A percentile compares a stretch with the other conserved stretches of the same genome.
Conservation (phyloP, 1,284 basidiomycete species). For the Fomitopsis pinicola region DNA sequence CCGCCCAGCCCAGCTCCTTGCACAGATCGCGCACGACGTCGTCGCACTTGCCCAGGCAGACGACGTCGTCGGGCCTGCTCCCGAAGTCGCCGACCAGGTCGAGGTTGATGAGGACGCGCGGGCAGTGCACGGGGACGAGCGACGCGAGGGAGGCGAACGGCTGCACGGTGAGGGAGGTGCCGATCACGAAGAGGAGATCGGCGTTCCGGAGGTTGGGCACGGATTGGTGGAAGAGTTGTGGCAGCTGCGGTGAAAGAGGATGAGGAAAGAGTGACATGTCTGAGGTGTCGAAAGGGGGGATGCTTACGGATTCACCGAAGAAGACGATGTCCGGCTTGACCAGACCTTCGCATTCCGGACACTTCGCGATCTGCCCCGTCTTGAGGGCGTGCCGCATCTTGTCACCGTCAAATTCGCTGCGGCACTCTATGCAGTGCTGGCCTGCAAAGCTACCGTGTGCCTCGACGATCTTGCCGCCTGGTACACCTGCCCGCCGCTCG, state of each 20-base stretch:
- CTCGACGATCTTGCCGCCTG: constrained; percentile 76
- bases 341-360: constrained; percentile 62
- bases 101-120: constrained; percentile 69
- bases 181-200: constrained; percentile 89
- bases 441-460: constrained; percentile 91
- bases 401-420: constrained; percentile 53
- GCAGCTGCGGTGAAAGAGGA: constrained; percentile 41
- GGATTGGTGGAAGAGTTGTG: constrained; percentile 47
- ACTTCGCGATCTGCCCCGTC: constrained; percentile 58
- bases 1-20: constrained; percentile 64
- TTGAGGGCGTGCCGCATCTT: constrained; percentile 63
- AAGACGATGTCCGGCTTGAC: constrained; percentile 96
- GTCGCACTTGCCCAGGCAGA: constrained; percentile 68
- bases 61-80: constrained; percentile 47
- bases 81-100: constrained; percentile 64
- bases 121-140: constrained; percentile 46
- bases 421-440: constrained; percentile 78
- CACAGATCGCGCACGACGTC: constrained; percentile 55
- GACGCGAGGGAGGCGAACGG: constrained; percentile 69
- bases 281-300: constrained; percentile 3
- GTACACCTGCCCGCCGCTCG: constrained; percentile 82
- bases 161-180: constrained; percentile 83
- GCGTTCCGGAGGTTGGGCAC: constrained; percentile 52
- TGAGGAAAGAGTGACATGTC: neutral
- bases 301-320: constrained; percentile 76